These are phyloP conservation scores for Ophiostoma himal-ulmi DNA, from an alignment of 2,329 filamentous ascomycete species.

Conservation along the genomic window DNA sequence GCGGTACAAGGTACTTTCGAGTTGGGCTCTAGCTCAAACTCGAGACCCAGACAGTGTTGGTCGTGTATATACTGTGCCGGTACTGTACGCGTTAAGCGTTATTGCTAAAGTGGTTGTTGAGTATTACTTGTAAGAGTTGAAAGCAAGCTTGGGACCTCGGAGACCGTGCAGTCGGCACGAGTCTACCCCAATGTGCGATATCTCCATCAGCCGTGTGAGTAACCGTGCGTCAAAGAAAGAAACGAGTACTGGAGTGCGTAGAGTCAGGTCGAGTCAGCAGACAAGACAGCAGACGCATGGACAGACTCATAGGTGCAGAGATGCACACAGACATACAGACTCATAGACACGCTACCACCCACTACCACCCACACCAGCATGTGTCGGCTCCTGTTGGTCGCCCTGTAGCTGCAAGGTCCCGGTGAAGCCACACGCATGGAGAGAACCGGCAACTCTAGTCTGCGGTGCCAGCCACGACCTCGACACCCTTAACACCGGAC, in stretches of 20 bases:
- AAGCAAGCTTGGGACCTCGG: not conserved
- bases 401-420: constrained; percentile 2
- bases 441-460: too few relatives aligned
- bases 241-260: too few relatives aligned
- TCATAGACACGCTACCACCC: not conserved
- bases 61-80: not conserved
- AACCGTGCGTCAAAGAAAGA: too few relatives aligned
- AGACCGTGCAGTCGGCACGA: not conserved
- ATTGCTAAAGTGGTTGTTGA: not conserved
- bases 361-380: too few relatives aligned
- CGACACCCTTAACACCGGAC: too few relatives aligned
- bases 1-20: not conserved
- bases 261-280: not conserved
- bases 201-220: too few relatives aligned
- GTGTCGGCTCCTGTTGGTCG: not conserved
- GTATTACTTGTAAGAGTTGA: not conserved
- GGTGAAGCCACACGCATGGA: not conserved
- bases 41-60: too few relatives aligned
- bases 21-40: too few relatives aligned
- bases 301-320: not conserved
- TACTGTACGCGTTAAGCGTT: constrained; percentile 5
- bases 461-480: too few relatives aligned
- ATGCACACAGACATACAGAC: not conserved
- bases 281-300: not conserved
- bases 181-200: too few relatives aligned